Evolutionary conservation across 768 basidiomycete species (phyloP), one percentile per base, ranked within the genome.

Genomic region (Sarcodon sp.): DNA sequence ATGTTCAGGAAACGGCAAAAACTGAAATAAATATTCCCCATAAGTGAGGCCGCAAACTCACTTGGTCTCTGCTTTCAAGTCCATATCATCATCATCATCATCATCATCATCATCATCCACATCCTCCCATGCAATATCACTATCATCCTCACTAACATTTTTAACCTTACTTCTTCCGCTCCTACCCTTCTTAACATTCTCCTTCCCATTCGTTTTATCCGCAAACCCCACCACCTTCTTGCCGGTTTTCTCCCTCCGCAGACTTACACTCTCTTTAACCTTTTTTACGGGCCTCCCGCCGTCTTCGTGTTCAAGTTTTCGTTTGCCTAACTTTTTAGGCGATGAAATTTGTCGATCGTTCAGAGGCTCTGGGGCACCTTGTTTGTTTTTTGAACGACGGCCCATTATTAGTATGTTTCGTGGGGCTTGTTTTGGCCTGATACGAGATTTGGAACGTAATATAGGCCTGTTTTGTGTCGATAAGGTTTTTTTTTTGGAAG

Each of bases 361-460:
- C 31, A 86, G 56, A 32, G 86, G 73, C 49, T 69, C 69, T 0
- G 88, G 88, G 9, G 79, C 69, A 1, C 68, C 73, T 62, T 92
- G 89, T 67, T 91, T 91, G 66, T 84, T 80, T 64, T 85, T 88
- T 55, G 87, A 76, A 53, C 87, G 78, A 59, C 88, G 77, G 52
- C 89, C 89, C 89, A 92, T 91, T 45, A 43, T 56, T 16, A 7
- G 16, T 7, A 21, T 39, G 27, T 7, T 4, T 7, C n/a, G 27
- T 4, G 9, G 38, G n/a, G n/a, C n/a, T n/a, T n/a, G n/a, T n/a
- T n/a, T n/a, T n/a, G n/a, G n/a, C n/a, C n/a, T n/a, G 38, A 39
- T n/a, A 39, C 15, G 38, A 39, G 38, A 39, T 10, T n/a, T n/a
- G 9, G 27, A 39, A 15, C 4, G 9, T 31, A 9, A 45, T 46